Conservation (phyloP, 176 grass and related monocot genomes). For the Triticum turgidum region DNA sequence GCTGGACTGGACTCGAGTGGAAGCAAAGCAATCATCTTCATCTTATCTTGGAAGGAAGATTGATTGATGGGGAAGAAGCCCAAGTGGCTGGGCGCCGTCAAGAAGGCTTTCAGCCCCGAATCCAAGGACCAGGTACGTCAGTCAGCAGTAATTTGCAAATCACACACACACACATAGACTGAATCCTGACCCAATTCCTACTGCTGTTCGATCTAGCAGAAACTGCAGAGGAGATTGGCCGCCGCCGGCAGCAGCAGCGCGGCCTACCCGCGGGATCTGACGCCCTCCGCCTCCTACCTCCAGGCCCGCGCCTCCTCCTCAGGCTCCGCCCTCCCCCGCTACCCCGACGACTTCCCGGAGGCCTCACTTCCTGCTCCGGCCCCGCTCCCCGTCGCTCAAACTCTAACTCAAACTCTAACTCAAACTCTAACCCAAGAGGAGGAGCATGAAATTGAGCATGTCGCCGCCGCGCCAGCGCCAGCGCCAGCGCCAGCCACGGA, state of each 20-base stretch:
- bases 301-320: constrained; percentile 6
- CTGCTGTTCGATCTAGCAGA: constrained; percentile 34
- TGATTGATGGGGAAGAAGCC: constrained; percentile 61
- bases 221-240: constrained; percentile 48
- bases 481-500: neutral
- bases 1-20: too few relatives aligned
- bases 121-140: constrained; percentile 39
- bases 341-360: constrained; percentile 47
- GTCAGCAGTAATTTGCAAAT: neutral
- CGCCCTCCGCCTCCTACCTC: constrained; percentile 28
- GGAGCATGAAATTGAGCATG: constrained; percentile 9
- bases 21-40: neutral
- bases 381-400: neutral
- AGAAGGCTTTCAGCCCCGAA: constrained; percentile 69
- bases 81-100: constrained; percentile 76
- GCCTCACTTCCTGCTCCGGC: neutral
- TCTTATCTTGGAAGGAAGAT: too few relatives aligned
- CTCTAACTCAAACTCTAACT: neutral
- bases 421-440: neutral
- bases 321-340: neutral
- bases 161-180: neutral
- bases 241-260: neutral
- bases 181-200: constrained; percentile 9
- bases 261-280: constrained; percentile 38
- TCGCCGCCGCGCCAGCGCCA: neutral